Base-by-base conservation (phyloP, 805 yeast genomes). In the Lipomyces chichibuensis region DNA sequence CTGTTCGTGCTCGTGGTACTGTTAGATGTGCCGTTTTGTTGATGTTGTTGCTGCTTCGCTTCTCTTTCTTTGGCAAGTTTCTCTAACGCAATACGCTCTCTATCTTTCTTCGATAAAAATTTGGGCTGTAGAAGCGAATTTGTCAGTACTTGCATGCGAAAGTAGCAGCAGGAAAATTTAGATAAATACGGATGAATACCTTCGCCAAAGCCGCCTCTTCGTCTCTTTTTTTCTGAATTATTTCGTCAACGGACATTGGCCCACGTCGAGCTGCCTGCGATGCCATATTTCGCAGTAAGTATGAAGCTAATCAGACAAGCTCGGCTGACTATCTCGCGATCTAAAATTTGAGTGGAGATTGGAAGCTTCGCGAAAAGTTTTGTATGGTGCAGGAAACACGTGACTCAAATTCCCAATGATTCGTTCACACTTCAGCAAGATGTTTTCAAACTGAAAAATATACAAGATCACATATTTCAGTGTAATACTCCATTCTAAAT, bases 41-140 rank as follows among this genome's bases (percentile, higher is more conserved):
- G 43, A 46, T 23, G 35, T 49, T 33, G 49, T 14, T 49, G 65
- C 20, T 53, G 57, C 9, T 39, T 56, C 9, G 56, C 55, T 23
- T 55, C 25, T 9, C 20, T 33, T n/a, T 69, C 64, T 32, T 66
- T 29, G 9, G 53, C 65, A 39, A 71, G 67, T 49, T 72, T 71
- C 63, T 74, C 72, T 49, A 65, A 23, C 6, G 80, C 78, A 25
- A 80, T 69, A 60, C 77, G 75, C 25, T 77, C 77, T 54, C 89
- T 77, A 65, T 83, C 81, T n/a, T 73, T 75, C 71, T 81, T 84
- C 9, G 85, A 77, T 7, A 87, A 72, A 73, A 85, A 86, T 65
- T 73, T 76, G 1, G 84, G 84, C 68, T 77, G 8, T 43, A 43
- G 75, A 7, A 64, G 25, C 9, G 25, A 57, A n/a, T 60, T 61